These are phyloP conservation scores for Fusarium compactum DNA, from an alignment of 2,329 filamentous ascomycete species.

Conservation along the genomic window DNA sequence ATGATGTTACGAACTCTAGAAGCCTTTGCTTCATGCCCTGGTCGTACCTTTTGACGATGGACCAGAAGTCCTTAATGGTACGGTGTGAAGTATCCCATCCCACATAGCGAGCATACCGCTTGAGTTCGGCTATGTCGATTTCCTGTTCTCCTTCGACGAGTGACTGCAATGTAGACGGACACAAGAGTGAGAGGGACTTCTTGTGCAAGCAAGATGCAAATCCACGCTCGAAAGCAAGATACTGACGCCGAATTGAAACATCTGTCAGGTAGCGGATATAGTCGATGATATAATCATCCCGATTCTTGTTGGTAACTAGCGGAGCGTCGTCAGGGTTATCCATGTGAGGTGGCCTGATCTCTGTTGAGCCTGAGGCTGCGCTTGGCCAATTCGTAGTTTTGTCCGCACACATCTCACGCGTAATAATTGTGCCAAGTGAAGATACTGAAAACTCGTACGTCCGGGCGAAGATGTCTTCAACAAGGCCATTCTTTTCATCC, in stretches of 20 bases:
- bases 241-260: constrained; percentile 81
- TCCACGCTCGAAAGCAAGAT: constrained; percentile 81
- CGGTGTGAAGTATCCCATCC: constrained; percentile 79
- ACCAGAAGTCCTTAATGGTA: constrained; percentile 86
- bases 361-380: constrained; percentile 52
- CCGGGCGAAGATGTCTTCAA: constrained; percentile 84
- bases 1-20: constrained; percentile 95
- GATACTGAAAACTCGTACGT: constrained; percentile 86
- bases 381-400: constrained; percentile 64
- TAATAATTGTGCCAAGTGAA: constrained; percentile 68
- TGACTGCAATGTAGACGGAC: constrained; percentile 76
- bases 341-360: constrained; percentile 37
- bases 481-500: constrained; percentile 78
- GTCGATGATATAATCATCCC: constrained; percentile 81
- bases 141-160: constrained; percentile 86
- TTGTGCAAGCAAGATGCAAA: constrained; percentile 81
- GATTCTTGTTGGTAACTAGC: constrained; percentile 84
- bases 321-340: constrained; percentile 66
- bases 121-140: constrained; percentile 81
- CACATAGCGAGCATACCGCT: constrained; percentile 80
- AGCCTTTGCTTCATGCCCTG: constrained; percentile 79
- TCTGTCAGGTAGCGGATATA: constrained; percentile 88
- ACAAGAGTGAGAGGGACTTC: constrained; percentile 79
- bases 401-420: constrained; percentile 65
- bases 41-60: constrained; percentile 75